Evolutionary conservation across 2,329 filamentous ascomycete genomes (phyloP).

Genomic region (Aspergillus viridinutans): DNA sequence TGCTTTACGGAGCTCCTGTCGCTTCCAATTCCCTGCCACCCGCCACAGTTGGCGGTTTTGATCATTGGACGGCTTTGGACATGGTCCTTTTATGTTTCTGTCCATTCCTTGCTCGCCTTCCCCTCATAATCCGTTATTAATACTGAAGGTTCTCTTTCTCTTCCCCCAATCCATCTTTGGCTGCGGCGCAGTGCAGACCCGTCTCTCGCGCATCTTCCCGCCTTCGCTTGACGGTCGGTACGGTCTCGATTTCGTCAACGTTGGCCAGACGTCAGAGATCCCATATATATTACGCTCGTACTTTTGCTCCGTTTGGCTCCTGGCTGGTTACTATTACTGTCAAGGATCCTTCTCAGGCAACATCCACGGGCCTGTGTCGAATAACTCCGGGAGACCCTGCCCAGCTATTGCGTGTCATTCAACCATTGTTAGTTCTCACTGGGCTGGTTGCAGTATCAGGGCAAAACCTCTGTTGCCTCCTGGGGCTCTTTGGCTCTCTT

Average conservation of each 20-base stretch:
- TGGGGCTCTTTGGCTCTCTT: neutral
- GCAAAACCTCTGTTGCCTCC: neutral
- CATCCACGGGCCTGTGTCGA: neutral
- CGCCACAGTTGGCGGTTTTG: neutral
- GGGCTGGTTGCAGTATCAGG: neutral
- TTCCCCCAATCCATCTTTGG: neutral
- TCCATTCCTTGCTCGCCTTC: neutral
- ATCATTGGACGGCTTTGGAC: neutral
- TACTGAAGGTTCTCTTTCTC: neutral
- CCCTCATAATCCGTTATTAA: neutral
- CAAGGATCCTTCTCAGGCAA: neutral
- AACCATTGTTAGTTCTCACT: neutral
- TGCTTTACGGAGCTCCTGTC: neutral
- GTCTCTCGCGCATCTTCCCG: neutral
- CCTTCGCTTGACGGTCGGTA: neutral
- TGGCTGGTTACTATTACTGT: neutral
- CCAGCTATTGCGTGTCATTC: neutral
- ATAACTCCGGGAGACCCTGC: neutral
- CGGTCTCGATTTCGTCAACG: conserved; percentile 3
- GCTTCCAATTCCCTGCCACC: neutral
- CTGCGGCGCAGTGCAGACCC: neutral
- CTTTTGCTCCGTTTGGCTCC: conserved; percentile 4
- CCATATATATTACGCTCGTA: neutral
- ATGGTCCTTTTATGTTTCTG: neutral
- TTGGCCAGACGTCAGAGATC: conserved; percentile 5